phyloP scores from a whole-genome alignment of 257 asterid species.

The Nicotiana undulata region DNA sequence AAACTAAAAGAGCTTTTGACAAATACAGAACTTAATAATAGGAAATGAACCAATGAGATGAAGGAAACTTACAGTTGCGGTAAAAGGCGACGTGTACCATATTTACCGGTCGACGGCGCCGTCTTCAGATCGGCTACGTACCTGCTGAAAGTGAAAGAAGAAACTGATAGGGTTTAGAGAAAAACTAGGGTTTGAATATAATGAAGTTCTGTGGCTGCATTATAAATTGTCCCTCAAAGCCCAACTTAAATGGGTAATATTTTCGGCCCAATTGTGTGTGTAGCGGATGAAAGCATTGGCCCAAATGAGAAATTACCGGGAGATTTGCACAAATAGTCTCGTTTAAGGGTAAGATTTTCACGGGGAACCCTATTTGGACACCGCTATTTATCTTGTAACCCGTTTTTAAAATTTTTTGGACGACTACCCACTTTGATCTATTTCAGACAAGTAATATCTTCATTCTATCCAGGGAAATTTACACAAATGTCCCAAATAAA shows the following conservation, averaged over 20 bases:
- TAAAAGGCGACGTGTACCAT: conserved; percentile 39
- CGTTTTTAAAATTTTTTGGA: too few relatives aligned
- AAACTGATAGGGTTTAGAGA: neutral
- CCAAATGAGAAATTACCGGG: neutral
- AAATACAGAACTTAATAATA: neutral
- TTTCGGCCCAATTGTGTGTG: neutral
- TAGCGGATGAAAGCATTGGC: neutral
- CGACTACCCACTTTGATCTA: too few relatives aligned
- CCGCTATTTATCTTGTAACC: too few relatives aligned
- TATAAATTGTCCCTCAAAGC: neutral
- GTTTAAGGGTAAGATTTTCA: too few relatives aligned
- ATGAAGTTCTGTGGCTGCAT: neutral
- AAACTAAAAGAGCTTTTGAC: neutral
- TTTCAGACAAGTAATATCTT: too few relatives aligned
- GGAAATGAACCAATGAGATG: neutral
- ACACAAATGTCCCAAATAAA: too few relatives aligned
- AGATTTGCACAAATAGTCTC: too few relatives aligned
- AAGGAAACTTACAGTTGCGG: conserved; percentile 29
- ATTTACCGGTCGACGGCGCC: conserved; percentile 2
- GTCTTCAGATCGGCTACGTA: conserved; percentile 1
- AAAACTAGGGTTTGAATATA: conserved; percentile 1
- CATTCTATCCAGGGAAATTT: too few relatives aligned
- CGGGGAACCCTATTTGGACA: too few relatives aligned
- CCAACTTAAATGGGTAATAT: neutral
- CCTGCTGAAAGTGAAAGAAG: neutral